A percentile compares a stretch with the other conserved stretches of the same genome.
phyloP scores from a whole-genome alignment of 441 rosid genomes.

The Euphorbia schlechtendalii region DNA sequence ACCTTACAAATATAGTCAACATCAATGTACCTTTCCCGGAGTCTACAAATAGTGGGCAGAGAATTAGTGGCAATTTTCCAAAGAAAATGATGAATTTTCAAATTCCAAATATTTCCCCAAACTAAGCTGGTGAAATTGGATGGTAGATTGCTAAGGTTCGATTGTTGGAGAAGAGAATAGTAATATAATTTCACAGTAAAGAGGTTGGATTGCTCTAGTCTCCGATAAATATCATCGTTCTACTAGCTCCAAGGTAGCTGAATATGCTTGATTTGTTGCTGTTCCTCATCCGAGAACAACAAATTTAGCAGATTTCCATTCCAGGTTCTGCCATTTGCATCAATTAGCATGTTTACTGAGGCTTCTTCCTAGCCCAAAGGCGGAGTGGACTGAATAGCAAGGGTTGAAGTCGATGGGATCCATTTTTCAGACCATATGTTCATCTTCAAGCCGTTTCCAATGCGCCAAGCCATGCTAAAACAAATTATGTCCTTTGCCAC shows the following conservation, averaged over 20 bases:
- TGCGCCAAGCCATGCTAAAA: not conserved
- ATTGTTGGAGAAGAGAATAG: not conserved
- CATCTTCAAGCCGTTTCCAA: not conserved
- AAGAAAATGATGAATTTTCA: not conserved
- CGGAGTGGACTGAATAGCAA: not conserved
- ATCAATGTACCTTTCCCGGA: not conserved
- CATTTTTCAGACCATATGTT: not conserved
- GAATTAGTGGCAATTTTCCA: not conserved
- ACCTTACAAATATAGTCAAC: not conserved
- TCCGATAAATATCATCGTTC: not conserved
- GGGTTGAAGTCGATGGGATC: not conserved
- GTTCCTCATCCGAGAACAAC: not conserved
- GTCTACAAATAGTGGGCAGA: not conserved
- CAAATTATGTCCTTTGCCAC: not conserved
- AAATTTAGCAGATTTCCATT: not conserved
- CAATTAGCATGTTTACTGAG: not conserved
- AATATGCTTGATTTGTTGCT: not conserved
- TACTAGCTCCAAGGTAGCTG: not conserved
- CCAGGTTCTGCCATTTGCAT: not conserved
- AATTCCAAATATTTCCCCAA: not conserved
- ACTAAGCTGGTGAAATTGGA: no score
- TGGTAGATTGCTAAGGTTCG: not conserved
- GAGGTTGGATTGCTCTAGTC: not conserved
- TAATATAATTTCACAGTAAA: no score
- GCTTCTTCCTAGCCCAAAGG: not conserved